Percentiles rank a stretch among this genome's conserved stretches.
These are phyloP conservation scores for Chlamydomonas sphaeroides DNA, from an alignment of 139 green algal species.

Conservation along the genomic window DNA sequence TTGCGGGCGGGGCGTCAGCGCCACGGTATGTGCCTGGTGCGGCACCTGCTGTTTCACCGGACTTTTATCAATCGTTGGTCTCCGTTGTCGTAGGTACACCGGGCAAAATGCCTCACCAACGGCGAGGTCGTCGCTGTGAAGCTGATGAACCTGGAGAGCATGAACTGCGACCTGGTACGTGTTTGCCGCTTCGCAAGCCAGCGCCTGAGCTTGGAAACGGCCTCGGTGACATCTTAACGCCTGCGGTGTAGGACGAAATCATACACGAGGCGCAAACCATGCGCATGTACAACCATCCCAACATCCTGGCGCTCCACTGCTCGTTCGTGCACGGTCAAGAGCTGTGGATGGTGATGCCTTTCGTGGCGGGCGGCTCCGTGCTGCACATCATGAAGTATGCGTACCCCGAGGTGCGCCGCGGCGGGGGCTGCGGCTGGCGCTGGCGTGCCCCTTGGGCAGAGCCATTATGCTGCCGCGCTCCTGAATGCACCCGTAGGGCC, in stretches of 20 bases:
- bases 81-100: slow-evolving; percentile 73
- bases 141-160: slow-evolving; percentile 94
- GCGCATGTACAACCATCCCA: slow-evolving; percentile 91
- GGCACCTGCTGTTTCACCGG: neutral
- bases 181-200: neutral
- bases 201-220: neutral
- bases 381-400: slow-evolving; percentile 93
- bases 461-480: too few relatives aligned
- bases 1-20: slow-evolving; percentile 90
- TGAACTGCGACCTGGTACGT: slow-evolving; percentile 85
- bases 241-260: slow-evolving; percentile 90
- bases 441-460: too few relatives aligned
- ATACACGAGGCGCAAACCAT: slow-evolving; percentile 95
- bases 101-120: slow-evolving; percentile 78
- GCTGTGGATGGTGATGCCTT: slow-evolving; percentile 97
- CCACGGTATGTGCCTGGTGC: slow-evolving; percentile 76
- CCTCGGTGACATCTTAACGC: too few relatives aligned
- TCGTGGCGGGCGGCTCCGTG: slow-evolving; percentile 80
- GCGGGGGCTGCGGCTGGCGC: too few relatives aligned
- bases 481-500: slow-evolving; percentile 80
- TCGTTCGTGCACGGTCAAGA: slow-evolving; percentile 92
- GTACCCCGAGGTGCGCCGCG: slow-evolving; percentile 67
- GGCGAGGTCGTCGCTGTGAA: slow-evolving; percentile 94
- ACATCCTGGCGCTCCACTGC: slow-evolving; percentile 93
- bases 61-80: neutral